Evolutionary conservation across 2,329 filamentous ascomycete species (phyloP), one percentile per base, ranked within the genome.

Genomic region (Aureobasidium mangrovei): DNA sequence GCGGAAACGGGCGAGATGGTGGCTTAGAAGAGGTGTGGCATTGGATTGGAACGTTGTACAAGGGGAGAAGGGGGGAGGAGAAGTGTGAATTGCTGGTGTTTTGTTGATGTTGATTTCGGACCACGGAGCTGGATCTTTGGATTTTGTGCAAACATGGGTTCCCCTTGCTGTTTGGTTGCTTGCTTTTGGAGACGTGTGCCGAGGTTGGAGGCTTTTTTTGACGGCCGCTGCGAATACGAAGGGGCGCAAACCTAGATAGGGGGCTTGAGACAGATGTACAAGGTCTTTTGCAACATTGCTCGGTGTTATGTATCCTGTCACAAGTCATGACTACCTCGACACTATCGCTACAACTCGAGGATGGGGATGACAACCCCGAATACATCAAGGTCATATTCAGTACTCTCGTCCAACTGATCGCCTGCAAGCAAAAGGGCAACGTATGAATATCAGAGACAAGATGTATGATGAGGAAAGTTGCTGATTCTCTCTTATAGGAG

Each of bases 131-230:
- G 18, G 18, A 18, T 18, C 18, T 18, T 18, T 18, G 18, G 18
- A 18, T 27, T 42, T 42, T 41, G 24, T 49, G 38, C 47, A 41
- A 51, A 51, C 47, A 41, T 42, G 38, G 47, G 24, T 27, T 33
- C 47, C 38, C 33, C 24, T 7, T 35, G 32, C 32, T 35, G 6
- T 7, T 35, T 7, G 6, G 32, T 39, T 41, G 26, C 29, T 51
- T 4, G 47, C 24, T 35, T 29, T 35, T 42, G 35, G 33, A 36
- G 46, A 49, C n/a, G 40, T 49, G 46, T 39, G 36, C 45, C 36
- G 46, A 8, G 35, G 8, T 39, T 18, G 18, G 18, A 18, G 18
- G 18, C 18, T 18, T 18, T 18, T 18, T 18, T 18, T 18, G 18
- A 18, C 18, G 18, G 18, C 18, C 18, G 18, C 18, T 18, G 18